phyloP scores from a whole-genome alignment of 139 green algal species.

The Haematococcus lacustris region DNA sequence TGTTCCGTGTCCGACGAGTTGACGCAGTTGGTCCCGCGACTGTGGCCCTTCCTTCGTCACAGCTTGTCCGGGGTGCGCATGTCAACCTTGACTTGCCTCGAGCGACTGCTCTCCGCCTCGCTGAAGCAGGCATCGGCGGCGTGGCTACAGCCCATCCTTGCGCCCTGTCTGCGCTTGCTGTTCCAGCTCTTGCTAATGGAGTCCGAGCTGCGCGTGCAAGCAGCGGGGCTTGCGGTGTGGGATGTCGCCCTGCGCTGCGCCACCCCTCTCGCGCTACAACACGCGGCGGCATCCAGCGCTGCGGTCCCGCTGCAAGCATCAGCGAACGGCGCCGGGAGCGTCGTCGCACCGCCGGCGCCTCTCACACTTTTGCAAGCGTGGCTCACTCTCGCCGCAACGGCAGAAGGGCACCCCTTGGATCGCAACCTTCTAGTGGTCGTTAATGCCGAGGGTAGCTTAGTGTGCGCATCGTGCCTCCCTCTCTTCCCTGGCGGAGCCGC shows the following conservation, averaged over 20 bases:
- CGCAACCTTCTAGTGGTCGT: no score
- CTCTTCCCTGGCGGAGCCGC: no score
- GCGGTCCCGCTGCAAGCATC: no score
- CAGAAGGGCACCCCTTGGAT: no score
- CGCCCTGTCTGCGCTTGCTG: background rate
- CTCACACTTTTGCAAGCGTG: no score
- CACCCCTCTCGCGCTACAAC: no score
- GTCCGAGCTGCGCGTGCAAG: background rate
- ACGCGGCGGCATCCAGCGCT: no score
- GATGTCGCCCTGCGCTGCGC: background rate
- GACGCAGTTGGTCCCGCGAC: background rate
- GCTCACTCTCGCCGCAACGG: no score
- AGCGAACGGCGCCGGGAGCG: no score
- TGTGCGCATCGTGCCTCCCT: no score
- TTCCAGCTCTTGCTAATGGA: background rate
- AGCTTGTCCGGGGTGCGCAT: constrained; percentile 27
- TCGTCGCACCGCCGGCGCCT: no score
- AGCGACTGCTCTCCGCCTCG: background rate
- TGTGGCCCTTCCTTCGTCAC: constrained; percentile 82
- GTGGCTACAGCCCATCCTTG: background rate
- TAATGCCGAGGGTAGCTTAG: no score
- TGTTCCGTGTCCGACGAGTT: background rate
- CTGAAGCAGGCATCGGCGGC: background rate
- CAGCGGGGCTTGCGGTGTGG: background rate
- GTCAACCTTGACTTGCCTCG: background rate